Percentiles rank a stretch among this genome's conserved stretches.
Conservation (phyloP, 768 basidiomycete species). For the Lepiota brunneoincarnata region DNA sequence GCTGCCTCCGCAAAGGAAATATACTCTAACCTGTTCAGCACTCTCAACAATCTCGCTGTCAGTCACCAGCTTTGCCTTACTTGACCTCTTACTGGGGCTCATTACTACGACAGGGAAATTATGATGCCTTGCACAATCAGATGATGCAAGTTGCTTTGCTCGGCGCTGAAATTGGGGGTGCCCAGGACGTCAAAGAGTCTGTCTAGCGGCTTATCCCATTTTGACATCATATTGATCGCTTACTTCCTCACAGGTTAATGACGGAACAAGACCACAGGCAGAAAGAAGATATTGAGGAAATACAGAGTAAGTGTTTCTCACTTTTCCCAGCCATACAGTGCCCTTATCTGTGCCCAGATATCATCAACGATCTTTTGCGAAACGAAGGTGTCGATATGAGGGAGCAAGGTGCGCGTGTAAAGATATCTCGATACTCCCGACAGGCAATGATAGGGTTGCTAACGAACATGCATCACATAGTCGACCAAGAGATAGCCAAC, state of each 20-base stretch:
- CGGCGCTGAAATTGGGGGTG: conserved; percentile 35
- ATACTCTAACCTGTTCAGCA: conserved; percentile 7
- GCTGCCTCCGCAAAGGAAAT: background rate
- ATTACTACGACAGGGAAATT: conserved; percentile 31
- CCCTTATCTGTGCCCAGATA: conserved; percentile 27
- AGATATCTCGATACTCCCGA: background rate
- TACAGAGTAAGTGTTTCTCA: conserved; percentile 36
- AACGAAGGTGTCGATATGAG: conserved; percentile 42
- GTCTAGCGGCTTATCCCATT: conserved; percentile 13
- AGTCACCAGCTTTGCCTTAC: background rate
- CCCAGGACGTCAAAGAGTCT: conserved; percentile 40
- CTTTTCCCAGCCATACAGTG: background rate
- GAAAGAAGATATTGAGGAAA: conserved; percentile 42
- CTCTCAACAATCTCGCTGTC: conserved; percentile 13
- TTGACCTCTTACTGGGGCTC: background rate
- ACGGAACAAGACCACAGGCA: conserved; percentile 40
- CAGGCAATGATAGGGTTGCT: background rate
- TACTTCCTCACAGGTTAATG: conserved; percentile 39
- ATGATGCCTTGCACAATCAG: conserved; percentile 44
- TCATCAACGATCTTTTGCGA: conserved; percentile 44
- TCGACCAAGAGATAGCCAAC: conserved; percentile 43
- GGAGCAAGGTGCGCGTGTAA: conserved; percentile 36
- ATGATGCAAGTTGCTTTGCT: conserved; percentile 39
- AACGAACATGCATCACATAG: conserved; percentile 24
- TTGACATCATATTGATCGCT: background rate